Conservation (phyloP, 768 basidiomycete genomes). For the Symmetrospora coprosmae region DNA sequence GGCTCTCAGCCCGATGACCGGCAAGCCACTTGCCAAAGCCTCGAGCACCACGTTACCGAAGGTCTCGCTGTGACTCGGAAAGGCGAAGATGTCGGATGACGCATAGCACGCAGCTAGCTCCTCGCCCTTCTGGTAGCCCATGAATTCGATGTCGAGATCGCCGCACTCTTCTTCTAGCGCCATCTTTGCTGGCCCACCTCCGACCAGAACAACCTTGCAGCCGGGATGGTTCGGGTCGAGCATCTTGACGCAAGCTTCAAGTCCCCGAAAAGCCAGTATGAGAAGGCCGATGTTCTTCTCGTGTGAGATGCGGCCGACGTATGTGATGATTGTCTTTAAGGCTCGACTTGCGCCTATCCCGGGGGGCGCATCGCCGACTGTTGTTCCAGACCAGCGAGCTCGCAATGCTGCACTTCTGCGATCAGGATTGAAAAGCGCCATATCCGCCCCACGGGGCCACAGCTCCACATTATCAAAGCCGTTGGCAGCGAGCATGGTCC, state of each 20-base stretch:
- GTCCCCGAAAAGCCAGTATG: constrained; percentile 36
- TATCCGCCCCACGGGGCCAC: constrained; percentile 41
- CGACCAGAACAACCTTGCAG: constrained; percentile 39
- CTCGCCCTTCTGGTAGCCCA: constrained; percentile 37
- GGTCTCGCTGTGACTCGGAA: constrained; percentile 38
- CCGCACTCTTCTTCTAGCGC: constrained; percentile 33
- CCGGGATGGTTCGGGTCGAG: constrained; percentile 7
- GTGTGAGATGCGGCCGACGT: constrained; percentile 38
- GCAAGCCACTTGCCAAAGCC: constrained; percentile 42
- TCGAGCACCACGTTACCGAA: constrained; percentile 42
- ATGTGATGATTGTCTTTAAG: not conserved
- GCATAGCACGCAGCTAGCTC: constrained; percentile 41
- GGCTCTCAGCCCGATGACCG: constrained; percentile 41
- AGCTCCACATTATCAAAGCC: constrained; percentile 37
- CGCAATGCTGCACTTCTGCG: constrained; percentile 34
- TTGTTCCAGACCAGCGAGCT: constrained; percentile 30
- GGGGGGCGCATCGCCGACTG: constrained; percentile 9
- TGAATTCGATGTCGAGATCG: constrained; percentile 30
- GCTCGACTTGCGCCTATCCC: not conserved
- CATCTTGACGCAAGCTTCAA: constrained; percentile 22
- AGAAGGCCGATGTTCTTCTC: constrained; percentile 43
- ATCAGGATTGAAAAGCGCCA: constrained; percentile 36
- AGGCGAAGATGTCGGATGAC: constrained; percentile 42
- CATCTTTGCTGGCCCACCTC: constrained; percentile 39
- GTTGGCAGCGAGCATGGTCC: constrained; percentile 35